Base-by-base conservation (phyloP, 2,329 filamentous ascomycete genomes). In the Colletotrichum tropicale region DNA sequence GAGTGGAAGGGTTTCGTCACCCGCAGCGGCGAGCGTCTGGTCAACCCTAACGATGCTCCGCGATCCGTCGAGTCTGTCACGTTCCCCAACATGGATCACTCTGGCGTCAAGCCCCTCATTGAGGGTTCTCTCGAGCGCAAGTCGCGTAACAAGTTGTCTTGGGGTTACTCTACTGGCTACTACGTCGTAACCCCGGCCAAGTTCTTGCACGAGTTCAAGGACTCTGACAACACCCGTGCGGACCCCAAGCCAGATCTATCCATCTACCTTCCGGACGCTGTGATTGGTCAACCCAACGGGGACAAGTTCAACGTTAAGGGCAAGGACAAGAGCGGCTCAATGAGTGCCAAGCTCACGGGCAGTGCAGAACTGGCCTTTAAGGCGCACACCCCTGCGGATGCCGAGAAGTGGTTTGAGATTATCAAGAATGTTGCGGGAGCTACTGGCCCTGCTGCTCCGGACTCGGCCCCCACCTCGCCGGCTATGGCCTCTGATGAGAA, bases 161-260 rank as follows among this genome's bases (percentile, higher is more conserved):
- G 94, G 85, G 94, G 94, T 74, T 97, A 95, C 85, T 93, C 92
- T 77, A 91, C 94, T 0, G 92, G 91, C 71, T 98, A 98, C 89
- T 99, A 98, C 82, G 96, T 97, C 72, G 92, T 98, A 64, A 98
- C 96, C 0, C 94, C 95, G 0, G 91, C 94, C 73, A 95, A 95
- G 81, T 99, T 94, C 86, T 87, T 99, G 74, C 97, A 99, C 87
- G 96, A 98, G 85, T 99, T 98, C 89, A 98, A 98, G 86, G 96
- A 98, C 81, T 94, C 95, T 82, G 96, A 98, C 81, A 90, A 92
- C 81, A 79, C 89, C 67, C 89, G 89, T 64, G 86, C 91, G 80
- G 95, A 98, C 77, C 95, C 95, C 12, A 89, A 91, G 72, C 96
- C 97, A 0, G 96, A 99, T 83, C 88, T 97, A 55, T 97, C 94